Conservation (phyloP, 2,329 filamentous ascomycete genomes). For the Claviceps monticola region DNA sequence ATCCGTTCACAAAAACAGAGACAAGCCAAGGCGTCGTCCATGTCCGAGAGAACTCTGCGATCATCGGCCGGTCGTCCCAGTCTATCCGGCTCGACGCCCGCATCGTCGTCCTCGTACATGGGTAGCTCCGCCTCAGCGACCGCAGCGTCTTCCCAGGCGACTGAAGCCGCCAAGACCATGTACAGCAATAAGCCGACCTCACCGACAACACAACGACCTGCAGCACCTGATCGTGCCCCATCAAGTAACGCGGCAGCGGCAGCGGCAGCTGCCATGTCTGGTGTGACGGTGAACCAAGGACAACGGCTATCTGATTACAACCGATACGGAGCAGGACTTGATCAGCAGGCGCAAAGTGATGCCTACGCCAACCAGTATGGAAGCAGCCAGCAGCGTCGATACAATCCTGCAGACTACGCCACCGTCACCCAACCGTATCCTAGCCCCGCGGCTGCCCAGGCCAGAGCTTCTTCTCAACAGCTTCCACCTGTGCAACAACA, state of each 20-base stretch:
- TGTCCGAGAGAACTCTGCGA: conserved; percentile 56
- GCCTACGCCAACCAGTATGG: conserved; percentile 22
- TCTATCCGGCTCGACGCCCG: conserved; percentile 23
- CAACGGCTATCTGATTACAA: conserved; percentile 22
- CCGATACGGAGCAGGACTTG: conserved; percentile 20
- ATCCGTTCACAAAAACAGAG: conserved; percentile 65
- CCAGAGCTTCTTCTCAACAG: conserved; percentile 16
- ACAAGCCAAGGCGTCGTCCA: conserved; percentile 41
- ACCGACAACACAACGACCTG: conserved; percentile 34
- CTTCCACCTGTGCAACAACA: conserved; percentile 14
- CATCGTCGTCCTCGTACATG: conserved; percentile 21
- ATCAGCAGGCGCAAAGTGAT: conserved; percentile 22
- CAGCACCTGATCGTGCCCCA: conserved; percentile 38
- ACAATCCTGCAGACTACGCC: conserved; percentile 68
- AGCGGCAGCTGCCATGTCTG: conserved; percentile 45
- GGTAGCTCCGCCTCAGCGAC: conserved; percentile 11
- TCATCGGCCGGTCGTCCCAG: conserved; percentile 32
- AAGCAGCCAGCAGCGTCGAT: conserved; percentile 37
- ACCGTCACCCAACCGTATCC: conserved; percentile 38
- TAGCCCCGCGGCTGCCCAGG: conserved; percentile 16
- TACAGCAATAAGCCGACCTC: conserved; percentile 41
- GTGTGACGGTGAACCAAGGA: conserved; percentile 21
- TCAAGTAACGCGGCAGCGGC: conserved; percentile 43
- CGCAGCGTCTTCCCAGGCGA: conserved; percentile 29
- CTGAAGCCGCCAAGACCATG: conserved; percentile 50